Evolutionary conservation across 2,329 filamentous ascomycete species (phyloP).

Genomic region (Pseudopithomyces maydicus): DNA sequence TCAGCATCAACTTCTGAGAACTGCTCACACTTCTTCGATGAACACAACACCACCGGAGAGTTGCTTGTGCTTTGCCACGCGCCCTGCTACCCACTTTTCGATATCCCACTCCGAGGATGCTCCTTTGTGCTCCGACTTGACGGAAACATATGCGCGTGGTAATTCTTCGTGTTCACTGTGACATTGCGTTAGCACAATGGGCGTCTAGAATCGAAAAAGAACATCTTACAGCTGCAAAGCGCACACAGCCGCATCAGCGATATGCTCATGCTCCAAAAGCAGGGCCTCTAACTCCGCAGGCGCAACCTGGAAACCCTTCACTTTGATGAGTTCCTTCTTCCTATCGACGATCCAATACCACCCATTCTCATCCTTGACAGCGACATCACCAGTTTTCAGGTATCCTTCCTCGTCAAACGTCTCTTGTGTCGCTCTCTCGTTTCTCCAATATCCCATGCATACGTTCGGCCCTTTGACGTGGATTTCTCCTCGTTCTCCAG

Average conservation of each 20-base stretch:
- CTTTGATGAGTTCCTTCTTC: slow-evolving; percentile 61
- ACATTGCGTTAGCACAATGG: neutral
- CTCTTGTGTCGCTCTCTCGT: slow-evolving; percentile 43
- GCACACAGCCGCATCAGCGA: slow-evolving; percentile 67
- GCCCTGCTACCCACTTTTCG: slow-evolving; percentile 40
- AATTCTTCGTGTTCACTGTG: slow-evolving; percentile 28
- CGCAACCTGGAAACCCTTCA: slow-evolving; percentile 64
- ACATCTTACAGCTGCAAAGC: slow-evolving; percentile 14
- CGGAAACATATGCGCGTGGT: slow-evolving; percentile 39
- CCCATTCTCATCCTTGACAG: slow-evolving; percentile 37
- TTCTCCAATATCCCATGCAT: slow-evolving; percentile 47
- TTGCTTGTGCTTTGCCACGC: slow-evolving; percentile 49
- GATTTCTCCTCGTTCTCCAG: slow-evolving; percentile 43
- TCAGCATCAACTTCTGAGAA: neutral
- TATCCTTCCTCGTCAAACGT: slow-evolving; percentile 43
- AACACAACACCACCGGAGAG: slow-evolving; percentile 44
- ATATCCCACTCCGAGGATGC: slow-evolving; percentile 42
- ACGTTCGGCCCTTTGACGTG: slow-evolving; percentile 46
- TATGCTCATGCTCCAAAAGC: slow-evolving; percentile 56
- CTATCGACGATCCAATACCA: slow-evolving; percentile 39
- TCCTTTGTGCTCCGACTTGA: slow-evolving; percentile 33
- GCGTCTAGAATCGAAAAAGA: neutral
- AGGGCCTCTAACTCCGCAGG: slow-evolving; percentile 63
- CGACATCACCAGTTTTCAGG: slow-evolving; percentile 41
- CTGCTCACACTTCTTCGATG: slow-evolving; percentile 33